phyloP scores from a whole-genome alignment of 352 stramenopile species.

The Globisporangium echinulatum region DNA sequence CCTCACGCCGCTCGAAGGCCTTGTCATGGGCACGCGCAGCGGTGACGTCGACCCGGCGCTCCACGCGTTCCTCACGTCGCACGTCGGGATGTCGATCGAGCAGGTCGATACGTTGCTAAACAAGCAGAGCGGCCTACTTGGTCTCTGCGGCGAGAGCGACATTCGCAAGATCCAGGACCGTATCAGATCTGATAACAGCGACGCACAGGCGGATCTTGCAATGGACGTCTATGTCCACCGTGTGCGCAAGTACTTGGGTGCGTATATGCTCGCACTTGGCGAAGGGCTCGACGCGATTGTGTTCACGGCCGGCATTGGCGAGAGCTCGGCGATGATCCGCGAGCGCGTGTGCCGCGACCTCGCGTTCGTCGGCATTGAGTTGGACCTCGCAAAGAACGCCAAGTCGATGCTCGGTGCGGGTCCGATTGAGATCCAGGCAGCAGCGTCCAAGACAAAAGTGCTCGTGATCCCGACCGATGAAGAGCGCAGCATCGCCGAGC shows the following conservation, averaged over 20 bases:
- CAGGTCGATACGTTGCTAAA: constrained; percentile 86
- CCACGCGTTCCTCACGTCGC: constrained; percentile 61
- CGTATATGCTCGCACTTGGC: constrained; percentile 68
- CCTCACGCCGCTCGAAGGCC: constrained; percentile 81
- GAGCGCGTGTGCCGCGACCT: constrained; percentile 61
- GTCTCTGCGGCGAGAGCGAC: constrained; percentile 78
- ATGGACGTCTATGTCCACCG: constrained; percentile 83
- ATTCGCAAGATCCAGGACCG: constrained; percentile 75
- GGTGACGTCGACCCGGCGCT: constrained; percentile 85
- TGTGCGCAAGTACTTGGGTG: constrained; percentile 84
- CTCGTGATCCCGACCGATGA: constrained; percentile 88
- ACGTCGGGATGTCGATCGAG: constrained; percentile 62
- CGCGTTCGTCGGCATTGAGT: constrained; percentile 55
- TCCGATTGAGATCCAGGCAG: constrained; percentile 53
- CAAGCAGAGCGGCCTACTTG: constrained; percentile 83
- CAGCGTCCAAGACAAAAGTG: constrained; percentile 49
- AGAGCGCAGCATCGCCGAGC: constrained; percentile 85
- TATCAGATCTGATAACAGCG: constrained; percentile 26
- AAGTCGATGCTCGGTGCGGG: constrained; percentile 49
- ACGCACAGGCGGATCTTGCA: constrained; percentile 58
- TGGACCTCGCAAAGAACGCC: constrained; percentile 72
- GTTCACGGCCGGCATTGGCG: constrained; percentile 87
- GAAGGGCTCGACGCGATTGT: constrained; percentile 77
- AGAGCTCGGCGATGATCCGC: constrained; percentile 78
- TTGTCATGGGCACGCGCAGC: constrained; percentile 87